Base-by-base conservation (phyloP, 768 basidiomycete species). In the Ramaria rubella region DNA sequence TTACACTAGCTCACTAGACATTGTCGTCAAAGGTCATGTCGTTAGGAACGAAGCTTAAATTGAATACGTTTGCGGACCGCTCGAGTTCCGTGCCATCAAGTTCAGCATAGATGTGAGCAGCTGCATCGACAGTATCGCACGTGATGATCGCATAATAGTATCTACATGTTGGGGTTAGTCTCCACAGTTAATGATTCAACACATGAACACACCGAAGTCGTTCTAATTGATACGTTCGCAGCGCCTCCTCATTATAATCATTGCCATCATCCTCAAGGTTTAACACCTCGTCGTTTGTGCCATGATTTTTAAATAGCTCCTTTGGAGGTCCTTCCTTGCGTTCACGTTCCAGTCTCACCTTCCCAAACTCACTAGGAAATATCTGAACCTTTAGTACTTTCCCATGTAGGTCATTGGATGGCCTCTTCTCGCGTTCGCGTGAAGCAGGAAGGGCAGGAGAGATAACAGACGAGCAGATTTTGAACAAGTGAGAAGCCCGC, bases 71-170 rank as follows among this genome's bases (percentile, higher is more conserved):
- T 3, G 96, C 95, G 1, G 95, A 96, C 29, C 93, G 84, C 69
- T 98, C 96, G 15, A 98, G 80, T 68, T 99, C 96, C 2, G 95
- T 90, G 15, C 93, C 94, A 61, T 97, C 90, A 24, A 97, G 78
- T 67, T 98, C 94, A 30, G 77, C 70, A 65, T 87, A 88, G 29
- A 94, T 82, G 65, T 93, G 85, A 2, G 80, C 74, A 8, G 94
- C 91, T 4, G 93, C 78, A 31, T 83, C 78, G 9, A 81, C 74
- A 1, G 86, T 78, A 64, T 94, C 88, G 70, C 92, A 98, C 51
- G 90, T 88, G 2, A 92, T 85, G 53, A 99, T 80, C 14, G 95
- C 95, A 71, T 97, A 99, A 67, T 90, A 95, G 68, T 97, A 99
- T 57, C 94, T 96, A 66, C 14, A 43, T 60, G 23, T 49, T 44